Conservation (phyloP, 2,329 filamentous ascomycete genomes). For the Ceratocystiopsis minuta region DNA sequence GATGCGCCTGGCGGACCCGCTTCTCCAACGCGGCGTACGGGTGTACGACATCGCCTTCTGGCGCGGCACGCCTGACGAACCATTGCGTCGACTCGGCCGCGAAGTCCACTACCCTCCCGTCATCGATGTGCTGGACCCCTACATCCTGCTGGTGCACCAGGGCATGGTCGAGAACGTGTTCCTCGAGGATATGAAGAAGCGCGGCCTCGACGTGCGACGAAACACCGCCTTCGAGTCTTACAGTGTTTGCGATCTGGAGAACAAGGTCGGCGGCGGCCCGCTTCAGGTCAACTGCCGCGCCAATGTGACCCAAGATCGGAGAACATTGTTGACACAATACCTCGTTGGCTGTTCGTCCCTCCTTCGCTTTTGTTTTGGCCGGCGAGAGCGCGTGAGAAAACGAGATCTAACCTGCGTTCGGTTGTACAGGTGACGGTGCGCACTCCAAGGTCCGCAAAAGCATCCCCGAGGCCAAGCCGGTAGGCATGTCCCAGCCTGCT, state of each 20-base stretch:
- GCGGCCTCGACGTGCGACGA: conserved; percentile 44
- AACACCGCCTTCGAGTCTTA: conserved; percentile 44
- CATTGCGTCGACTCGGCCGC: conserved; percentile 16
- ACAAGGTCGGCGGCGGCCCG: conserved; percentile 16
- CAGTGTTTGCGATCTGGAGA: conserved; percentile 24
- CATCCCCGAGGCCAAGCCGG: conserved; percentile 23
- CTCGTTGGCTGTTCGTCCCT: conserved; percentile 38
- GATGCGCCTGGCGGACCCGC: conserved; percentile 46
- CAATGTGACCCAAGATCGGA: conserved; percentile 29
- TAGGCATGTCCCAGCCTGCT: conserved; percentile 11
- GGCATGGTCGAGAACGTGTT: conserved; percentile 58
- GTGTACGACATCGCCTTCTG: conserved; percentile 63
- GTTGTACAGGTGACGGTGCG: conserved; percentile 35
- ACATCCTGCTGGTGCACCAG: conserved; percentile 46
- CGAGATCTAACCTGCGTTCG: too few relatives aligned
- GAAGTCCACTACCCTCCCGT: conserved; percentile 44
- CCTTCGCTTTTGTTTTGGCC: too few relatives aligned
- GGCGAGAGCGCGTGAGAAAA: too few relatives aligned
- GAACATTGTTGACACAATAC: conserved; percentile 34
- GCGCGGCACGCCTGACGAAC: conserved; percentile 38
- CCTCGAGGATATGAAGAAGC: conserved; percentile 46
- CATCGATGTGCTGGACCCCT: conserved; percentile 25
- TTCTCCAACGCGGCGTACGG: conserved; percentile 46
- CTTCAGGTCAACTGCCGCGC: conserved; percentile 30
- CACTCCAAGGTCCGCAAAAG: conserved; percentile 49